These are phyloP conservation scores for Chrysosphaeria jannelii DNA, from an alignment of 2,329 filamentous ascomycete genomes.

Conservation along the genomic window DNA sequence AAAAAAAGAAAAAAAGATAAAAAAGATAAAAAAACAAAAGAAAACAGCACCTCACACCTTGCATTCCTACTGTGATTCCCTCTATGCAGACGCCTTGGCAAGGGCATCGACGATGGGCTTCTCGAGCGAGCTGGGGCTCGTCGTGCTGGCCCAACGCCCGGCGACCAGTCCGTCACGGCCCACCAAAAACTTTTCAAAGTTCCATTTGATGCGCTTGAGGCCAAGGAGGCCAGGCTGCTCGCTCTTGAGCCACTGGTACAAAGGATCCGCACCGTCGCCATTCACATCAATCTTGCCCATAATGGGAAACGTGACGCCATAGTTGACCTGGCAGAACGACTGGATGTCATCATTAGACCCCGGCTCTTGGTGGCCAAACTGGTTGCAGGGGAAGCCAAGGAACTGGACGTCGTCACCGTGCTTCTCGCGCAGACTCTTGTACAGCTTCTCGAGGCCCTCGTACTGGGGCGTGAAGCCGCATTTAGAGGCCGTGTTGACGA, in stretches of 20 bases:
- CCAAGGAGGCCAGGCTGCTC: constrained; percentile 62
- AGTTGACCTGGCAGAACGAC: constrained; percentile 72
- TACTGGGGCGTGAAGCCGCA: constrained; percentile 98
- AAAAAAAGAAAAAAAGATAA: constrained; percentile 1
- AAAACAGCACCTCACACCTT: constrained; percentile 1
- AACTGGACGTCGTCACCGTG: constrained; percentile 56
- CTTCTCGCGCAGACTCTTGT: constrained; percentile 41
- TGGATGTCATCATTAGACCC: constrained; percentile 57
- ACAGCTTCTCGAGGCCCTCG: constrained; percentile 65
- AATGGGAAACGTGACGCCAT: constrained; percentile 75
- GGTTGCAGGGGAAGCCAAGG: constrained; percentile 95
- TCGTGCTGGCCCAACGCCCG: constrained; percentile 60
- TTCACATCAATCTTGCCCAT: constrained; percentile 87
- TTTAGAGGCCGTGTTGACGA: constrained; percentile 96
- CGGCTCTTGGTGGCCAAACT: constrained; percentile 78
- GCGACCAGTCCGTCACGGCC: constrained; percentile 64
- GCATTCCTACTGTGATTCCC: constrained; percentile 1
- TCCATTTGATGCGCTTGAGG: constrained; percentile 88
- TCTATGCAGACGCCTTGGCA: too few relatives aligned
- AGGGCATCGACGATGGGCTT: constrained; percentile 46
- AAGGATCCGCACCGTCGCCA: constrained; percentile 46
- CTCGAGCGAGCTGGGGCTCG: constrained; percentile 62
- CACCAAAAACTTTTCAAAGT: constrained; percentile 96
- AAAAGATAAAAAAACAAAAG: too few relatives aligned
- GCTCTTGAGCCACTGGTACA: constrained; percentile 48